phyloP scores from a whole-genome alignment of 2,329 filamentous ascomycete species.

The Epichloe gansuensis region DNA sequence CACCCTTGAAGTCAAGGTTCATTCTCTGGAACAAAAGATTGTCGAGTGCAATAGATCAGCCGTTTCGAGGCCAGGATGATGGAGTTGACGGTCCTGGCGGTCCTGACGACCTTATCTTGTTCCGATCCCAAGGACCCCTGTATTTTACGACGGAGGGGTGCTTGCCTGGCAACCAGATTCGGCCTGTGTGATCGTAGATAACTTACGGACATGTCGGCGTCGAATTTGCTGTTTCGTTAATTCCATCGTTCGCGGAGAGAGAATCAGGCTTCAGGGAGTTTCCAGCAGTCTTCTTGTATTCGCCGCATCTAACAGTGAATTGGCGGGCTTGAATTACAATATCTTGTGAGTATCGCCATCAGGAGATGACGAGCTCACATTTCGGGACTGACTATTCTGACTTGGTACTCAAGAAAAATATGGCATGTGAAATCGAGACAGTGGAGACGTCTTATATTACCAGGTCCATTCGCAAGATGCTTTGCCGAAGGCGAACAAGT shows the following conservation, averaged over 20 bases:
- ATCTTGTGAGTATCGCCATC: constrained; percentile 4
- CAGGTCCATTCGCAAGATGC: constrained; percentile 8
- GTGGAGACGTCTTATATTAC: constrained; percentile 12
- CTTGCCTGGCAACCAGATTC: constrained; percentile 16
- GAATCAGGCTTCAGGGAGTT: constrained; percentile 10
- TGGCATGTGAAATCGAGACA: constrained; percentile 9
- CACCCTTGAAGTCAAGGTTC: constrained; percentile 9
- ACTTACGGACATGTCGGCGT: constrained; percentile 12
- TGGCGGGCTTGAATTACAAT: neutral
- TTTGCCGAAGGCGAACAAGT: constrained; percentile 11
- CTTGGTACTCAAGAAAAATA: constrained; percentile 8
- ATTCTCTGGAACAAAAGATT: constrained; percentile 3
- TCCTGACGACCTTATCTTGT: neutral
- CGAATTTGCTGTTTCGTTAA: constrained; percentile 9
- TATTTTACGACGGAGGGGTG: constrained; percentile 14
- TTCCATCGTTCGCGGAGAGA: constrained; percentile 8
- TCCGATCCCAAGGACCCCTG: constrained; percentile 5
- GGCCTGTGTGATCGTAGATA: constrained; percentile 13
- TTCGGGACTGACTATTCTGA: neutral
- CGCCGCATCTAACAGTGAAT: neutral
- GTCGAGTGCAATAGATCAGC: neutral
- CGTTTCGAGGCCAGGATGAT: neutral
- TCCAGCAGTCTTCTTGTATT: constrained; percentile 6
- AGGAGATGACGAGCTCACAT: neutral
- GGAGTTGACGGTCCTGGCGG: neutral